These are phyloP conservation scores for Sporothrix dimorphospora DNA, from an alignment of 2,329 filamentous ascomycete genomes.

Conservation along the genomic window DNA sequence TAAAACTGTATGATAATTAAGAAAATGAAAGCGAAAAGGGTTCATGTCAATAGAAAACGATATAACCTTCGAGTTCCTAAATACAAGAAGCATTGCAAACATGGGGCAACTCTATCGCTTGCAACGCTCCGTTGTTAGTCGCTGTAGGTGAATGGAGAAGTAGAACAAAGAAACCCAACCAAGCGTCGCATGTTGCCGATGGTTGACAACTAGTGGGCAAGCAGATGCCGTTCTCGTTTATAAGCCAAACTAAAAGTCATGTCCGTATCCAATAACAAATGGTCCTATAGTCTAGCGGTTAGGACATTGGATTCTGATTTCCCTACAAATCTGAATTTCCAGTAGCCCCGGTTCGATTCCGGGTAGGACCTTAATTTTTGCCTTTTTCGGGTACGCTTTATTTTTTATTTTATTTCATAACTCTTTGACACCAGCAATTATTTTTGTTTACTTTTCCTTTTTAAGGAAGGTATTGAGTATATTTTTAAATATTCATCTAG, in stretches of 20 bases:
- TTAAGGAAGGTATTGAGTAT: too few relatives aligned
- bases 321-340: constrained; percentile 20
- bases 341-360: constrained; percentile 30
- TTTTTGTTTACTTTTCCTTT: too few relatives aligned
- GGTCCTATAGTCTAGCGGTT: constrained; percentile 29
- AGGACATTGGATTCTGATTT: constrained; percentile 25
- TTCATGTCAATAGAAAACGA: too few relatives aligned
- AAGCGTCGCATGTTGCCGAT: not conserved
- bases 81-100: too few relatives aligned
- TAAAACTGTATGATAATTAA: too few relatives aligned
- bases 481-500: too few relatives aligned
- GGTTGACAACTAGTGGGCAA: not conserved
- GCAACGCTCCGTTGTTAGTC: constrained; percentile 1
- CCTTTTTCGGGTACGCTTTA: too few relatives aligned
- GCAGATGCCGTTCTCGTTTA: not conserved
- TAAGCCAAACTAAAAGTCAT: not conserved
- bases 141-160: not conserved
- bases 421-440: too few relatives aligned
- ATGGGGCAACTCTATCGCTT: not conserved
- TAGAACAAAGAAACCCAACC: not conserved
- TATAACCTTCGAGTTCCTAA: too few relatives aligned
- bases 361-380: constrained; percentile 26
- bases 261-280: not conserved
- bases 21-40: too few relatives aligned
- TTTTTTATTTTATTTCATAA: too few relatives aligned